phyloP scores from a whole-genome alignment of 73 alveolate genomes.

The Paramecium octaurelia region DNA sequence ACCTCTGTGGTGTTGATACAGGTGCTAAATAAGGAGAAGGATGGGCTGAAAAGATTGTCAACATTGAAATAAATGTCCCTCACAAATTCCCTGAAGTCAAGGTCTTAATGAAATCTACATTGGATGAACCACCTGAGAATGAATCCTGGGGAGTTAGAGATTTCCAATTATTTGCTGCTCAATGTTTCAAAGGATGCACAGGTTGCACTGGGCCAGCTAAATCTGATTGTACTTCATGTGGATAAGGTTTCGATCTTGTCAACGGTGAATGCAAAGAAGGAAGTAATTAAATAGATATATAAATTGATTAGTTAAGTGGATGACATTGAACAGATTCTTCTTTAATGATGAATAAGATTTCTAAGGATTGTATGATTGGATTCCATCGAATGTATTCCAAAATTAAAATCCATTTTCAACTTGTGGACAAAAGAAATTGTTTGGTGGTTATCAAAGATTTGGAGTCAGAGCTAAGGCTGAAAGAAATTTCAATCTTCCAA shows the following conservation, averaged over 20 bases:
- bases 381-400: neutral
- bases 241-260: neutral
- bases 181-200: slow-evolving; percentile 30
- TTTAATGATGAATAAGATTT: slow-evolving; percentile 38
- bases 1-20: slow-evolving; percentile 34
- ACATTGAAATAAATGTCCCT: slow-evolving; percentile 3
- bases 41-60: slow-evolving; percentile 35
- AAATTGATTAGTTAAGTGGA: neutral
- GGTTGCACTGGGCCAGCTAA: slow-evolving; percentile 47
- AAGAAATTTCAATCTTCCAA: slow-evolving; percentile 33
- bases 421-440: neutral
- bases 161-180: slow-evolving; percentile 20
- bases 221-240: slow-evolving; percentile 42
- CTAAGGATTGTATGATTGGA: neutral
- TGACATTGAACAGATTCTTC: neutral
- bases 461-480: slow-evolving; percentile 7
- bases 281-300: neutral
- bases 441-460: slow-evolving; percentile 30
- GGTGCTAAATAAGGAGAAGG: slow-evolving; percentile 13
- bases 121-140: slow-evolving; percentile 44
- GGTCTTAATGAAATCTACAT: slow-evolving; percentile 19
- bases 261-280: slow-evolving; percentile 20
- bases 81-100: slow-evolving; percentile 40
- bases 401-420: neutral
- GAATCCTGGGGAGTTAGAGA: slow-evolving; percentile 57